Conservation (phyloP, 305 asterid genomes). For the Fraxinus greggii region DNA sequence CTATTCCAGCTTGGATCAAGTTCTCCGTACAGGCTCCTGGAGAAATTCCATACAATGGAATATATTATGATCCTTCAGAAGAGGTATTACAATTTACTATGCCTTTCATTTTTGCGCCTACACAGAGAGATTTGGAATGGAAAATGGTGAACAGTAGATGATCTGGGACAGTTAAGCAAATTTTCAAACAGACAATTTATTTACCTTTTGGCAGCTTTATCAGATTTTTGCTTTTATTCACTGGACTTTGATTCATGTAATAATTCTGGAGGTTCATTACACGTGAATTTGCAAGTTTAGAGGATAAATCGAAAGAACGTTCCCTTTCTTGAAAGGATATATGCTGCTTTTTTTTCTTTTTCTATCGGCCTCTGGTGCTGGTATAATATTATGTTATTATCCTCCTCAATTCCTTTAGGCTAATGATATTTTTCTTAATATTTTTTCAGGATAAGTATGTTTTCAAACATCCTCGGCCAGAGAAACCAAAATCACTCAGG, state of each 20-base stretch:
- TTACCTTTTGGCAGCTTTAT: conserved; percentile 20
- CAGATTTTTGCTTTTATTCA: conserved; percentile 20
- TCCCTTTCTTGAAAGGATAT: conserved; percentile 3
- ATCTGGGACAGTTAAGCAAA: conserved; percentile 13
- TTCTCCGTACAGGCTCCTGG: conserved; percentile 94
- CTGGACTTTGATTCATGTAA: neutral
- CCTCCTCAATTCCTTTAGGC: conserved; percentile 17
- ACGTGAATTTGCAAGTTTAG: conserved; percentile 14
- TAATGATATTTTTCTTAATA: conserved; percentile 18
- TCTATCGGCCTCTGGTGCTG: neutral
- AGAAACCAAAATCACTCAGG: conserved; percentile 84
- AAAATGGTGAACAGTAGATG: conserved; percentile 12
- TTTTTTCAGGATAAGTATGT: conserved; percentile 71
- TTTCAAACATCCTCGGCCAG: conserved; percentile 86
- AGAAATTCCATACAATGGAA: conserved; percentile 91
- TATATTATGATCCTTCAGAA: conserved; percentile 97
- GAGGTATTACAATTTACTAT: conserved; percentile 48
- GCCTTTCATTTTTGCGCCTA: conserved; percentile 3
- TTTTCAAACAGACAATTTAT: neutral
- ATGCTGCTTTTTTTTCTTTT: conserved; percentile 1
- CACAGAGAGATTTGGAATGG: conserved; percentile 7
- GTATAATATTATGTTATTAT: conserved; percentile 14
- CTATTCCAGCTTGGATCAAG: conserved; percentile 99
- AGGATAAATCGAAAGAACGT: conserved; percentile 1
- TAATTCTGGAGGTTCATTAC: conserved; percentile 8